Percentiles rank a stretch among this genome's conserved stretches.
phyloP scores from a whole-genome alignment of 2,329 filamentous ascomycete species.

The Fusarium lyarnte region DNA sequence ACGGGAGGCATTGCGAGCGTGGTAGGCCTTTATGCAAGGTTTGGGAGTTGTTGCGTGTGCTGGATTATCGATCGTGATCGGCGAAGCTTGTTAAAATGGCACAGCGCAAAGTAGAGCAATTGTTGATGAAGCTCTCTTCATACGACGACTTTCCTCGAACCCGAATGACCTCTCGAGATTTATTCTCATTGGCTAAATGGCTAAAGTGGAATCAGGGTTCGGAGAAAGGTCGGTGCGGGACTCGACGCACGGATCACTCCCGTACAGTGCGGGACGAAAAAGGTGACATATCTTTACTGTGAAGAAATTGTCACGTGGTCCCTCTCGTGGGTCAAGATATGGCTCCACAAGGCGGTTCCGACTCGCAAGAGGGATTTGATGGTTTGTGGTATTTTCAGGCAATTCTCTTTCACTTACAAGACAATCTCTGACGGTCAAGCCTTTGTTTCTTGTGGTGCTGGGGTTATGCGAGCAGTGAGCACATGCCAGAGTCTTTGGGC shows the following conservation, averaged over 20 bases:
- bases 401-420: constrained; percentile 15
- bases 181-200: constrained; percentile 41
- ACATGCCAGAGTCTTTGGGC: constrained; percentile 44
- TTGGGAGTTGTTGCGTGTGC: background rate
- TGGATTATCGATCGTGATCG: background rate
- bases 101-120: constrained; percentile 17
- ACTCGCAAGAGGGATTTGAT: constrained; percentile 40
- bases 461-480: constrained; percentile 40
- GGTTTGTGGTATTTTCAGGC: constrained; percentile 26
- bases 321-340: constrained; percentile 44
- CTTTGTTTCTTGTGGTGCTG: constrained; percentile 31
- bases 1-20: constrained; percentile 53
- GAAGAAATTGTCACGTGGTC: constrained; percentile 48
- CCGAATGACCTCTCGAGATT: constrained; percentile 16
- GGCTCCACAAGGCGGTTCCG: constrained; percentile 39
- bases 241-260: constrained; percentile 14
- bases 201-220: constrained; percentile 7
- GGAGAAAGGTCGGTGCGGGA: constrained; percentile 44
- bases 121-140: constrained; percentile 32
- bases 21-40: background rate
- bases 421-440: constrained; percentile 10
- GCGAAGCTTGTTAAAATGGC: background rate
- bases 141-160: constrained; percentile 27
- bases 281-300: constrained; percentile 40
- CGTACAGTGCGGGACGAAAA: constrained; percentile 3